Base-by-base conservation (phyloP, 208 protist genomes). In the Leishmania martiniquensis region DNA sequence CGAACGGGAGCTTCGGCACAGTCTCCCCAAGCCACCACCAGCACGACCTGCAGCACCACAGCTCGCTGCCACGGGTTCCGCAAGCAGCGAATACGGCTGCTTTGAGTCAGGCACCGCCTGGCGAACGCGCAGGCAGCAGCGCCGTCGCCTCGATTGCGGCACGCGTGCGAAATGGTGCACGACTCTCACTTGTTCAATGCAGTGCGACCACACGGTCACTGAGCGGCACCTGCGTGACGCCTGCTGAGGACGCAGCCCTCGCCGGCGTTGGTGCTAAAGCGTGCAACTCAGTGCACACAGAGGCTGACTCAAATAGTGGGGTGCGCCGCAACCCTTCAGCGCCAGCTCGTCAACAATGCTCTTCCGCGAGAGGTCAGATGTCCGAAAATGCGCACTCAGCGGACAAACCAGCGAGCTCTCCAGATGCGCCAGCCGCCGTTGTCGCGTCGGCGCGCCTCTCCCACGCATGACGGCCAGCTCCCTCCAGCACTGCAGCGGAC, bases 41-140 rank as follows among this genome's bases (percentile, higher is more conserved):
- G 59, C 67, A 72, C 22, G 70, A 79, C 44, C 34, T 39, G 37
- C 67, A n/a, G 60, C 55, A 45, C 42, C 75, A 55, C 65, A 20
- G 32, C 66, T 72, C 74, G 22, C 74, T 79, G 59, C 75, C 70
- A 2, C 62, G 59, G 15, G 69, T 76, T 57, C 60, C 76, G 29
- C 75, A 67, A 0, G 47, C 17, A 32, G 4, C 57, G n/a, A 71
- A 52, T 44, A 55, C 20, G 37, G 15, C 72, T 47, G 25, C n/a
- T 22, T 15, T 66, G 44, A 66, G 13, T 3, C 39, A 29, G 25
- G n/a, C 29, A 29, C 25, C 57, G 54, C 45, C 59, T 13, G 29
- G 54, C 5, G 22, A 47, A 25, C n/a, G 5, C 13, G 13, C 39
- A 37, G 25, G 29, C 39, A 76, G 57, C 4, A 32, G 22, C 15